Evolutionary conservation across 768 basidiomycete species (phyloP), one percentile per base, ranked within the genome.

Genomic region (Hericium rajendrae): DNA sequence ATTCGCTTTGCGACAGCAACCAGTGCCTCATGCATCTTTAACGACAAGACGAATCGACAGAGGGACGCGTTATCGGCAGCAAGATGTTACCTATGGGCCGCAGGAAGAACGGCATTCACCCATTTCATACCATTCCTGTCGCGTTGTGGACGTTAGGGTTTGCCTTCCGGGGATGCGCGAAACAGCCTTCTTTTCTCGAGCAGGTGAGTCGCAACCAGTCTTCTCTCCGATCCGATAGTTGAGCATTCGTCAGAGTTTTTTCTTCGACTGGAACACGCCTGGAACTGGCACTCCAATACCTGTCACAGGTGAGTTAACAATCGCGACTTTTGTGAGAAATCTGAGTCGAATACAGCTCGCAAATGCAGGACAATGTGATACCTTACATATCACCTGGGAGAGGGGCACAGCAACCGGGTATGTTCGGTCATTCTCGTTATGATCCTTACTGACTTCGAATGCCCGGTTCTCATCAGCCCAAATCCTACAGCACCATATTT

Each of bases 401-500:
- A 60, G 71, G 13, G 60, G 64, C 12, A 48, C 60, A 5, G 66
- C 63, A 9, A 59, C 57, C 6, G 71, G 71, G 70, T 72, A 41
- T 38, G 70, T 55, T 2, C 2, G 26, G 2, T 39, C 20, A 13
- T 11, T 10, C 12, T 11, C 24, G 26, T 18, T 4, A 26, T 16
- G 15, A n/a, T 20, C 10, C 24, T 15, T 60, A 48, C 46, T 20
- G n/a, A 49, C 54, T 22, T 56, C 40, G 26, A 15, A 32, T 6
- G 32, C 6, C 32, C 32, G 4, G 32, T 32, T 32, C 3, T 59
- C 38, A 49, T 56, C 58, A 85, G 83, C 5, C 82, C 81, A 8
- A 77, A 78, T 61, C 79, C 80, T 3, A 68, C 67, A 6, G 74
- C 81, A 4, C 83, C 83, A 15, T 84, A 83, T 66, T 80, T 69